These are phyloP conservation scores for Neurospora sp. DNA, from an alignment of 495 filamentous ascomycete genomes.

Conservation along the genomic window DNA sequence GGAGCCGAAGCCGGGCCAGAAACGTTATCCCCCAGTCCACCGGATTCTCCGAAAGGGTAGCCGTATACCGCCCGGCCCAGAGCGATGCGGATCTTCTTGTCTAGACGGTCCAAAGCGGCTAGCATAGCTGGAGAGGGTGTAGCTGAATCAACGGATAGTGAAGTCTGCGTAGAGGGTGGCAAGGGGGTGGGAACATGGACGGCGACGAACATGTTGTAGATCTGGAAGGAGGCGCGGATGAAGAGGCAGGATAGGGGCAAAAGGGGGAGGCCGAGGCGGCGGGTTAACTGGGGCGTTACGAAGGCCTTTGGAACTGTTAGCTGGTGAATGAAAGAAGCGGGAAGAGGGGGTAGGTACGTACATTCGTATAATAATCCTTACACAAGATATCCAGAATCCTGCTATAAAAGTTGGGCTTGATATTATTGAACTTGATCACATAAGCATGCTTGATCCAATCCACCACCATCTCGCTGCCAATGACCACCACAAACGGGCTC, in stretches of 20 bases:
- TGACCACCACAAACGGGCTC: conserved; percentile 81
- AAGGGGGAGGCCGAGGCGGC: conserved; percentile 82
- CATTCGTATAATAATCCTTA: conserved; percentile 95
- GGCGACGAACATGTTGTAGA: conserved; percentile 96
- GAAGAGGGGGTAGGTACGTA: conserved; percentile 21
- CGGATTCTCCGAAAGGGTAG: conserved; percentile 18
- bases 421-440: conserved; percentile 97
- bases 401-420: conserved; percentile 76
- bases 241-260: conserved; percentile 91
- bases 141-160: conserved; percentile 43
- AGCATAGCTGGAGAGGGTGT: conserved; percentile 56
- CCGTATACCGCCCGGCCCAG: conserved; percentile 58
- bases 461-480: conserved; percentile 93
- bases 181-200: conserved; percentile 68
- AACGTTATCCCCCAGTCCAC: conserved; percentile 8
- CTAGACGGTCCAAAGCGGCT: conserved; percentile 63
- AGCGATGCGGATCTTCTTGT: conserved; percentile 61
- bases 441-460: conserved; percentile 98
- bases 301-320: conserved; percentile 52
- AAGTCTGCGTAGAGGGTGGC: conserved; percentile 56
- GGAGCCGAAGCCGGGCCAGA: neutral
- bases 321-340: neutral
- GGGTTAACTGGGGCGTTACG: conserved; percentile 70
- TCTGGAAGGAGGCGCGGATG: conserved; percentile 88
- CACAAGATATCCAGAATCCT: conserved; percentile 86